Evolutionary conservation across 495 filamentous ascomycete species (phyloP).

Genomic region (Penicillium alfredii): DNA sequence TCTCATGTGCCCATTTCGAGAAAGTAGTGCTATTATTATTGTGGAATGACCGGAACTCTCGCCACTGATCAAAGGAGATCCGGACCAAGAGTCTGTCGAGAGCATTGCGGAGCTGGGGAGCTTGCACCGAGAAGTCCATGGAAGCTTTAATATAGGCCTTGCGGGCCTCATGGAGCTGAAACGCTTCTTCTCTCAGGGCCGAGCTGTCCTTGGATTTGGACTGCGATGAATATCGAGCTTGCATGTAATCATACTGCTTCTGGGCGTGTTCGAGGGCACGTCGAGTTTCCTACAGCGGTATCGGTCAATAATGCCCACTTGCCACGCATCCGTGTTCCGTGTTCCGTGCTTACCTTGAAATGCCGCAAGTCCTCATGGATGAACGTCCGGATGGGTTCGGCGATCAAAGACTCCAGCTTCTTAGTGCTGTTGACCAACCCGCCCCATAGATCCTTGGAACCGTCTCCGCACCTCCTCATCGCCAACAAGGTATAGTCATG

Average conservation of each 20-base stretch:
- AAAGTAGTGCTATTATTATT: slow-evolving; percentile 53
- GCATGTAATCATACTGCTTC: slow-evolving; percentile 70
- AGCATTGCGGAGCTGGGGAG: slow-evolving; percentile 71
- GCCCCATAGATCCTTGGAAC: slow-evolving; percentile 78
- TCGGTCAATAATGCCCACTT: slow-evolving; percentile 17
- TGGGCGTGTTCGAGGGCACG: slow-evolving; percentile 72
- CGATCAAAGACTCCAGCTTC: slow-evolving; percentile 66
- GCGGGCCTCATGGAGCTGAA: slow-evolving; percentile 89
- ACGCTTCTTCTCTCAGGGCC: slow-evolving; percentile 86
- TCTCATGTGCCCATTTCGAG: slow-evolving; percentile 62
- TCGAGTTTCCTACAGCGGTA: slow-evolving; percentile 60
- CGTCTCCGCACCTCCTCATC: slow-evolving; percentile 76
- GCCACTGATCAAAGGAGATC: slow-evolving; percentile 79
- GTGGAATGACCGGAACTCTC: slow-evolving; percentile 65
- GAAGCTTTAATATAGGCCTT: slow-evolving; percentile 87
- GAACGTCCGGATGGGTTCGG: slow-evolving; percentile 76
- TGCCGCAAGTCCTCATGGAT: slow-evolving; percentile 63
- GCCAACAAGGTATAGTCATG: slow-evolving; percentile 91
- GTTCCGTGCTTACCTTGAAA: slow-evolving; percentile 48
- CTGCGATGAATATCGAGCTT: slow-evolving; percentile 74
- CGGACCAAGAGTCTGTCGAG: slow-evolving; percentile 82
- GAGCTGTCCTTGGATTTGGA: slow-evolving; percentile 92
- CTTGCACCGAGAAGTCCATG: slow-evolving; percentile 85
- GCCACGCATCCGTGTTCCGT: not conserved
- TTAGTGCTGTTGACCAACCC: slow-evolving; percentile 64